Conservation (phyloP, 768 basidiomycete species). For the Harrya chromipes region DNA sequence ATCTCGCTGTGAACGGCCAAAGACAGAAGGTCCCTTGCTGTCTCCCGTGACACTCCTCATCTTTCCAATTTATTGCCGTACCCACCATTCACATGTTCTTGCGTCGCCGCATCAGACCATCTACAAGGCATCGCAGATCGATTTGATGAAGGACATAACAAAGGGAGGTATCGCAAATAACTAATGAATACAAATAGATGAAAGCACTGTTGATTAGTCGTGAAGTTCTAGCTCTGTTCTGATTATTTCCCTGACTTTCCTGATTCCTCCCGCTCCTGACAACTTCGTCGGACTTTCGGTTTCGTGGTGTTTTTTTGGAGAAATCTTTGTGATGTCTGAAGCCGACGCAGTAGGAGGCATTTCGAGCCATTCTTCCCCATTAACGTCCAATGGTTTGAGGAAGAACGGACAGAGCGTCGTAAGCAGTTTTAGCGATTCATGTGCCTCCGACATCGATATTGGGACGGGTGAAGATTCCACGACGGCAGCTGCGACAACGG, state of each 20-base stretch:
- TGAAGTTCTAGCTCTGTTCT: conserved; percentile 71
- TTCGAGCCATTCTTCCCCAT: conserved; percentile 52
- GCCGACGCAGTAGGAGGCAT: conserved; percentile 34
- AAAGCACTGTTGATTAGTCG: conserved; percentile 39
- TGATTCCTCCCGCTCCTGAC: conserved; percentile 48
- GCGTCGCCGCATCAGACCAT: too few species aligned
- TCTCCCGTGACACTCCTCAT: background rate
- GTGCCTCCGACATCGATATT: conserved; percentile 73
- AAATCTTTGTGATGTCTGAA: conserved; percentile 13
- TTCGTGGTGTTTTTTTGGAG: conserved; percentile 8
- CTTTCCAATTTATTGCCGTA: too few species aligned
- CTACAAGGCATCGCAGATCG: conserved; percentile 21
- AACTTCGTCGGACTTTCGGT: conserved; percentile 39
- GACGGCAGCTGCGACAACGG: conserved; percentile 61
- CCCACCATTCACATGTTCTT: too few species aligned
- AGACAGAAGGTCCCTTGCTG: too few species aligned
- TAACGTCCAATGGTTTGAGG: conserved; percentile 59
- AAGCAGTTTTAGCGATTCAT: conserved; percentile 64
- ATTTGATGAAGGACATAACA: conserved; percentile 9
- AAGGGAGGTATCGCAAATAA: conserved; percentile 16
- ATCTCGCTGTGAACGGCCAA: too few species aligned
- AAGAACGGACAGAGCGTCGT: conserved; percentile 77
- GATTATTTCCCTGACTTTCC: conserved; percentile 80
- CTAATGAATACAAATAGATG: conserved; percentile 20
- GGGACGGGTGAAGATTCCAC: conserved; percentile 81